Percentiles rank a stretch among this genome's conserved stretches.
phyloP scores from a whole-genome alignment of 129 eudicot genomes.

The Flaveria robusta region DNA sequence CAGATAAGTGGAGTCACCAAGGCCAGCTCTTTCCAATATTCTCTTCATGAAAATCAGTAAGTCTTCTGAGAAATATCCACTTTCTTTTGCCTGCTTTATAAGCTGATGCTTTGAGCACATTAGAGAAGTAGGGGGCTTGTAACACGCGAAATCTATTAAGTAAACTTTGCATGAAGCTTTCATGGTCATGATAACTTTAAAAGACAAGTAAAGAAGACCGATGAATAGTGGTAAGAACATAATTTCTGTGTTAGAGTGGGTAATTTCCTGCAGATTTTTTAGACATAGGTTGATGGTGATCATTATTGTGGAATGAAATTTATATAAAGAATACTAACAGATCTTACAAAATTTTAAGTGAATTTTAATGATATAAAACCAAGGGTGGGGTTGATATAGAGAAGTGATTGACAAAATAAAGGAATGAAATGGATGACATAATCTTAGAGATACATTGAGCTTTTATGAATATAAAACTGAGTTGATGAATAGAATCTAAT shows the following conservation, averaged over 20 bases:
- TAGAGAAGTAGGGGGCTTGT: constrained; percentile 39
- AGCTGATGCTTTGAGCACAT: constrained; percentile 26
- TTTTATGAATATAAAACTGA: too few relatives aligned
- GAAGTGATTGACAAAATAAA: background rate
- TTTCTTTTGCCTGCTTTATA: background rate
- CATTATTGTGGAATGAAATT: constrained; percentile 21
- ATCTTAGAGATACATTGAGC: too few relatives aligned
- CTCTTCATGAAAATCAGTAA: constrained; percentile 32
- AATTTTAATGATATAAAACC: background rate
- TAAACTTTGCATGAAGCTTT: constrained; percentile 35
- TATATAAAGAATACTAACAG: background rate
- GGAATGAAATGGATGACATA: background rate
- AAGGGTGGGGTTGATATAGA: background rate
- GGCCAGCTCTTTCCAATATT: constrained; percentile 29
- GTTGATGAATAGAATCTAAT: too few relatives aligned
- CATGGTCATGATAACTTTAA: background rate
- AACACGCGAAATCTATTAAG: constrained; percentile 52
- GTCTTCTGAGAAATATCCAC: constrained; percentile 32
- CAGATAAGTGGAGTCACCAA: constrained; percentile 49
- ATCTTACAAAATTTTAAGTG: background rate
- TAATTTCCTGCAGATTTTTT: constrained; percentile 1
- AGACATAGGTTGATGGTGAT: constrained; percentile 18
- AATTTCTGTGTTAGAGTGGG: background rate
- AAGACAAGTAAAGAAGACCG: background rate
- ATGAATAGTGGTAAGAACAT: constrained; percentile 21